Evolutionary conservation across 2,329 filamentous ascomycete genomes (phyloP).

Genomic region (Neodidymelliopsis sp.): DNA sequence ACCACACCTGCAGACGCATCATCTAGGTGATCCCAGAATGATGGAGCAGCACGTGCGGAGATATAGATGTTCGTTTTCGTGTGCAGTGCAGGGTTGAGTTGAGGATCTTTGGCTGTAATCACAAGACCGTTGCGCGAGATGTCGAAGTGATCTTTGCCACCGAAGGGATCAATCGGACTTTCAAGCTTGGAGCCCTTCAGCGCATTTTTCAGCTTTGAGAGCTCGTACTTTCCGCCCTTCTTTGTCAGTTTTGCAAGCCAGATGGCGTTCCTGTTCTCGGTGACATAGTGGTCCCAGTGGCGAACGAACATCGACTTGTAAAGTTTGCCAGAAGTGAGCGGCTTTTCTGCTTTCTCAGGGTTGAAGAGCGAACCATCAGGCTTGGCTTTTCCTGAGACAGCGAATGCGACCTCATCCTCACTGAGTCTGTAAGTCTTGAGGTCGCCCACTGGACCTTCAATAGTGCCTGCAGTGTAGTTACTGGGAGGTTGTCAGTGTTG

Average conservation of each 20-base stretch:
- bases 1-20: constrained; percentile 15
- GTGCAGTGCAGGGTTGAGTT: constrained; percentile 73
- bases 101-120: constrained; percentile 78
- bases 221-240: constrained; percentile 39
- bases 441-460: constrained; percentile 58
- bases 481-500: constrained; percentile 25
- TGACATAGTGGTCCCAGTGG: constrained; percentile 83
- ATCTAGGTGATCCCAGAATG: constrained; percentile 55
- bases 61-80: constrained; percentile 86
- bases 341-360: constrained; percentile 65
- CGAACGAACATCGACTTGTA: constrained; percentile 80
- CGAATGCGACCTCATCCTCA: constrained; percentile 52
- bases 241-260: constrained; percentile 70
- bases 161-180: constrained; percentile 78
- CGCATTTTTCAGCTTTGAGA: constrained; percentile 66
- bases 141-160: constrained; percentile 82
- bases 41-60: constrained; percentile 62
- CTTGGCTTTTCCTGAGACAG: constrained; percentile 67
- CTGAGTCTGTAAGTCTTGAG: constrained; percentile 55
- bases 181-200: constrained; percentile 66
- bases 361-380: constrained; percentile 75
- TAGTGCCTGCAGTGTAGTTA: constrained; percentile 52
- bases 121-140: constrained; percentile 70
- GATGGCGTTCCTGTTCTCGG: constrained; percentile 72
- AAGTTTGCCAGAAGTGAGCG: constrained; percentile 70